Evolutionary conservation across 805 yeast species (phyloP).

Genomic region (Blastobotrys peoriensis): DNA sequence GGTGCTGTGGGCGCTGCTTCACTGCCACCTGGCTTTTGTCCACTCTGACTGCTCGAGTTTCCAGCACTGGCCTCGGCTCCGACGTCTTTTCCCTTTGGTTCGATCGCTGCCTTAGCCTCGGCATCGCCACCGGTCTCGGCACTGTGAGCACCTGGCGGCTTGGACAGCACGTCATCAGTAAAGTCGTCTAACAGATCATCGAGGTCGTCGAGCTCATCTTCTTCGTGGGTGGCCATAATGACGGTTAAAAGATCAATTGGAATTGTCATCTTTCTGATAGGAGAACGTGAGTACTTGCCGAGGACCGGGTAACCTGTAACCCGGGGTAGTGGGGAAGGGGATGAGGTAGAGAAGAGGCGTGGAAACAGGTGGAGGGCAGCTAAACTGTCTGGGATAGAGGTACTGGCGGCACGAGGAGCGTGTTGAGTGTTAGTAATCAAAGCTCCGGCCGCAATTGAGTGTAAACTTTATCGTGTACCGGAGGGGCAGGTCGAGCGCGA

Average conservation of each 20-base stretch:
- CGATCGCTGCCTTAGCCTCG: neutral
- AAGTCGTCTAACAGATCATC: constrained; percentile 71
- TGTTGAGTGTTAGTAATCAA: too few relatives aligned
- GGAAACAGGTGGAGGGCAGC: too few relatives aligned
- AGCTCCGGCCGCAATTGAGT: too few relatives aligned
- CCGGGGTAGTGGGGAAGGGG: too few relatives aligned
- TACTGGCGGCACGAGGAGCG: too few relatives aligned
- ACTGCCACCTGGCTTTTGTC: too few relatives aligned
- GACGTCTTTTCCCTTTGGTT: neutral
- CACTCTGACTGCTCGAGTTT: neutral
- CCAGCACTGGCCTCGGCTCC: neutral
- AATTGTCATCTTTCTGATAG: too few relatives aligned
- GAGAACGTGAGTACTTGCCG: neutral
- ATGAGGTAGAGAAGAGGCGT: too few relatives aligned
- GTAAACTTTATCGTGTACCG: too few relatives aligned
- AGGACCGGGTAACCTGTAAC: neutral
- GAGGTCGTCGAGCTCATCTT: constrained; percentile 26
- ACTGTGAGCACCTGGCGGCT: constrained; percentile 45
- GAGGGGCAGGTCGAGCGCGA: too few relatives aligned
- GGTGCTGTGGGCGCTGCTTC: constrained; percentile 18
- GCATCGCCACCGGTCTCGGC: neutral
- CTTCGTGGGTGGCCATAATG: constrained; percentile 9
- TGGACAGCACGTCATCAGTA: constrained; percentile 59
- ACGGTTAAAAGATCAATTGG: too few relatives aligned
- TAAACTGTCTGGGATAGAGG: too few relatives aligned